Base-by-base conservation (phyloP, 495 filamentous ascomycete genomes). In the Xylaria bambusicola region DNA sequence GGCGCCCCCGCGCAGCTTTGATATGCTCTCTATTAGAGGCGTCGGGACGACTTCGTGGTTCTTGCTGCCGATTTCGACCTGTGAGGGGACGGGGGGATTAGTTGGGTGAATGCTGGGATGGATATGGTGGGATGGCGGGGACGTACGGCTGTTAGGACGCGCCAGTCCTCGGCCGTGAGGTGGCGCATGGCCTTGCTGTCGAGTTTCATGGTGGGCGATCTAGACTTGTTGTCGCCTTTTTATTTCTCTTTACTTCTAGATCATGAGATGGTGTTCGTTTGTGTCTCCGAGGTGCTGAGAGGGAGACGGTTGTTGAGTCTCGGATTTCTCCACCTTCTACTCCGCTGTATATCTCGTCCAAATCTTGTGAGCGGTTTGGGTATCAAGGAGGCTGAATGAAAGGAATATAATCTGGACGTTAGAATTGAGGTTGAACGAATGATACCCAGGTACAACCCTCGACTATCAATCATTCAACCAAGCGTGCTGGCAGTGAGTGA, bases 31-130 rank as follows among this genome's bases (percentile, higher is more conserved):
- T 53, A 98, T 97, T 60, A 99, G 75, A 4, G 91, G 80, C 3
- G 93, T 97, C 1, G 94, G 94, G 17, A 99, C 92, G 36, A 98
- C 80, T 77, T 98, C 94, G 75, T 99, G 94, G 80, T 98, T 98
- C 68, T 88, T 92, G 75, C 88, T 92, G 68, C 93, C 95, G 69
- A 86, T 86, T 74, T 99, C 94, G 65, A 93, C 88, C 92, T 97
- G 59, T 38, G 66, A 15, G 41, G 27, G 17, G 52, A 33, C 31
- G 21, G 24, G 38, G 20, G 40, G 51, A 38, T 51, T 44, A 42
- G 51, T 29, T 45, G 31, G 38, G 1, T 62, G 49, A 12, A 1
- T 45, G 18, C 6, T 29, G 52, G 40, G 52, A 21, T 21, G 31
- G 17, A 29, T 17, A 50, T 8, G 20, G 31, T 41, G 50, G 45